phyloP scores from a whole-genome alignment of 2,329 filamentous ascomycete species.

The Fusarium lateritium region DNA sequence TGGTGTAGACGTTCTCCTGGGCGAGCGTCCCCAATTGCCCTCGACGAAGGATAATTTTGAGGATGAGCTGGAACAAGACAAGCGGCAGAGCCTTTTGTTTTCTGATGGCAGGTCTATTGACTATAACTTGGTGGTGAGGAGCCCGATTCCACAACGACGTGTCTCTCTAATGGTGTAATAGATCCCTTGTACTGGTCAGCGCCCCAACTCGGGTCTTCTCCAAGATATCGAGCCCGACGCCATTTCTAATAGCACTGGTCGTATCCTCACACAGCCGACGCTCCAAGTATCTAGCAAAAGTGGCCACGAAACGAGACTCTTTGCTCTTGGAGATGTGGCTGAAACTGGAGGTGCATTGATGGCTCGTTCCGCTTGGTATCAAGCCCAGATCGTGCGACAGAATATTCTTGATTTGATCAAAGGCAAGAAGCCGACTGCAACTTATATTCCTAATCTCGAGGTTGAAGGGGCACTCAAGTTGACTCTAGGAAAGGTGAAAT shows the following conservation, averaged over 20 bases:
- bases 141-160: neutral
- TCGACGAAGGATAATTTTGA: neutral
- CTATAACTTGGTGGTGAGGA: neutral
- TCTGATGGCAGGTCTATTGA: neutral
- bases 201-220: constrained; percentile 8
- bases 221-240: neutral
- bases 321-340: constrained; percentile 21
- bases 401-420: constrained; percentile 3
- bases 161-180: neutral
- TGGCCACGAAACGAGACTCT: neutral
- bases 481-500: neutral
- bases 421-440: neutral
- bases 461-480: constrained; percentile 7
- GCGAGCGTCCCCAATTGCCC: constrained; percentile 10
- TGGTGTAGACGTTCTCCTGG: neutral
- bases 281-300: neutral
- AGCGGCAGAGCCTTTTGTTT: neutral
- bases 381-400: neutral
- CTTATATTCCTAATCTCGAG: neutral
- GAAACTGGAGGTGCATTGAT: constrained; percentile 8
- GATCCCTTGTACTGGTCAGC: constrained; percentile 21
- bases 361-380: constrained; percentile 7
- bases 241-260: neutral
- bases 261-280: constrained; percentile 6
- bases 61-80: neutral